A percentile compares a stretch with the other conserved stretches of the same genome.
These are phyloP conservation scores for Marasmius fiardii DNA, from an alignment of 1,284 basidiomycete genomes.

Conservation along the genomic window DNA sequence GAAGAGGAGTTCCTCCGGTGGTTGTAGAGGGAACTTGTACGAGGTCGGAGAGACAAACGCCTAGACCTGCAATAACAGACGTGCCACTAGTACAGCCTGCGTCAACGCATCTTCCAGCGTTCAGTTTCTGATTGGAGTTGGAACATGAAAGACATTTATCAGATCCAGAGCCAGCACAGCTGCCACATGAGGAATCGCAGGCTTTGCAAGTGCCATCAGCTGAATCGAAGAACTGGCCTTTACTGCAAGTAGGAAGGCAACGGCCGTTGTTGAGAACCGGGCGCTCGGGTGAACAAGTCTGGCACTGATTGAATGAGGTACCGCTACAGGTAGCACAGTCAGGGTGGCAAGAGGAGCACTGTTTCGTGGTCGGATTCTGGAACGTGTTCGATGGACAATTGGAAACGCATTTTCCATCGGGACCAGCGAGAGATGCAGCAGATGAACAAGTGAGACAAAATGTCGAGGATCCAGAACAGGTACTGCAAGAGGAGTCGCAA, in stretches of 20 bases:
- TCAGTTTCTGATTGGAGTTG: constrained; percentile 55
- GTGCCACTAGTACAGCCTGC: constrained; percentile 54
- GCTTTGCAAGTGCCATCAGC: constrained; percentile 58
- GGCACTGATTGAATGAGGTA: constrained; percentile 70
- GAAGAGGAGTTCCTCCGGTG: constrained; percentile 45
- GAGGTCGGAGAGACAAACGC: constrained; percentile 73
- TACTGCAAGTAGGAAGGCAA: constrained; percentile 73
- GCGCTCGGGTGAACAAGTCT: constrained; percentile 58
- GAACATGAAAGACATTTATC: constrained; percentile 74
- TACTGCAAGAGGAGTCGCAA: constrained; percentile 70
- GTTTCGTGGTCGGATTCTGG: constrained; percentile 44
- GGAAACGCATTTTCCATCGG: constrained; percentile 65
- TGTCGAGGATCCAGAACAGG: constrained; percentile 60
- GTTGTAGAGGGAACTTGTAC: constrained; percentile 50
- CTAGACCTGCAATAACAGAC: constrained; percentile 62
- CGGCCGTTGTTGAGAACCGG: constrained; percentile 72
- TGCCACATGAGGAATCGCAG: constrained; percentile 73
- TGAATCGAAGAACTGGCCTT: constrained; percentile 66
- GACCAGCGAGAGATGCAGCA: constrained; percentile 43
- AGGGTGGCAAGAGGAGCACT: constrained; percentile 73
- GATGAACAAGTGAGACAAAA: constrained; percentile 72
- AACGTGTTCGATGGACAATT: constrained; percentile 73
- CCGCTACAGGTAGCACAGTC: constrained; percentile 79
- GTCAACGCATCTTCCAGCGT: constrained; percentile 58
- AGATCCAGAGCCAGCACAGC: constrained; percentile 63